A percentile compares a stretch with the other conserved stretches of the same genome.
phyloP scores from a whole-genome alignment of 1,139 yeast species.

The Ogataea hybrid region DNA sequence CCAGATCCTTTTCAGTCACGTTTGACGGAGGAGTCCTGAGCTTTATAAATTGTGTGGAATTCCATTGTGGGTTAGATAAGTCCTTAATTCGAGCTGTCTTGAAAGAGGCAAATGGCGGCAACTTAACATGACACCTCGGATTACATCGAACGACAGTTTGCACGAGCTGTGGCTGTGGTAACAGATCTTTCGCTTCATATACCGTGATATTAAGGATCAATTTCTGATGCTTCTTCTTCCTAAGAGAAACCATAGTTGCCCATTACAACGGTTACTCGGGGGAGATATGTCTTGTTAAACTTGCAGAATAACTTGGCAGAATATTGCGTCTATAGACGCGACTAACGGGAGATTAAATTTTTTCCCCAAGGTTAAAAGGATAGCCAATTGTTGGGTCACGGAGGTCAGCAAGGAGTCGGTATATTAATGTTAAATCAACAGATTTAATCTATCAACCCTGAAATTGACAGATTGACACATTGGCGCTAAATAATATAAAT shows the following conservation, averaged over 20 bases:
- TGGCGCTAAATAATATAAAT: too few species aligned
- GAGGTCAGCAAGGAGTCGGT: not conserved
- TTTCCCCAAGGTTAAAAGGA: conserved; percentile 1
- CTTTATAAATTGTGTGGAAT: conserved; percentile 37
- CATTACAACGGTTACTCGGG: not conserved
- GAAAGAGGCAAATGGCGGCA: conserved; percentile 15
- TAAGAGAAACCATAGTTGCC: conserved; percentile 4
- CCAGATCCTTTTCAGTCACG: conserved; percentile 1
- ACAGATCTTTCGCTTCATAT: conserved; percentile 19
- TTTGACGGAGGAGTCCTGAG: conserved; percentile 26
- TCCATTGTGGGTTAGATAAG: conserved; percentile 47
- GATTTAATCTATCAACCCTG: not conserved
- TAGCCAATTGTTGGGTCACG: conserved; percentile 5
- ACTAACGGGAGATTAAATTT: conserved; percentile 4
- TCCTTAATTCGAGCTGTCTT: conserved; percentile 17
- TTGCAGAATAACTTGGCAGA: not conserved
- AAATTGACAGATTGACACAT: too few species aligned
- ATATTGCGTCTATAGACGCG: conserved; percentile 5
- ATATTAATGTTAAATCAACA: not conserved
- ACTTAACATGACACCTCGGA: conserved; percentile 20
- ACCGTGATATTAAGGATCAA: conserved; percentile 16
- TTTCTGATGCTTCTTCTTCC: conserved; percentile 5
- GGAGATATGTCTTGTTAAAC: not conserved
- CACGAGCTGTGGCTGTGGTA: conserved; percentile 2
- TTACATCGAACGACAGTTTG: conserved; percentile 14